phyloP scores from a whole-genome alignment of 345 rosid species.

The Populus alba region DNA sequence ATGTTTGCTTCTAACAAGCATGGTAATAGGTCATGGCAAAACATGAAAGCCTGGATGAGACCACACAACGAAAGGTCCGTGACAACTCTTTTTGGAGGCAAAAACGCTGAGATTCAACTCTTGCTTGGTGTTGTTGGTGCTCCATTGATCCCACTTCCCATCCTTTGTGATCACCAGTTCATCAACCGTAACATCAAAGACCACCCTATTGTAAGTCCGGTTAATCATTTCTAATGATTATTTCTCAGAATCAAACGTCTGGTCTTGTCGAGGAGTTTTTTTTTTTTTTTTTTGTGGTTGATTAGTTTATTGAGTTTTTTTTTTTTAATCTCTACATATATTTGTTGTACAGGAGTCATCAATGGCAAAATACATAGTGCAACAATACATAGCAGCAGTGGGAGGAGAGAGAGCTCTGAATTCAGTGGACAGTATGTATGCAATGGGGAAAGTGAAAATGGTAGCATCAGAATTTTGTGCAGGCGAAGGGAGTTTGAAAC shows the following conservation, averaged over 20 bases:
- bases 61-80: constrained; percentile 29
- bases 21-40: constrained; percentile 57
- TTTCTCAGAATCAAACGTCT: not conserved
- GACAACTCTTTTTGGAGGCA: constrained; percentile 52
- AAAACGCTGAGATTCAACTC: constrained; percentile 77
- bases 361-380: constrained; percentile 89
- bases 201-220: constrained; percentile 58
- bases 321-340: not conserved
- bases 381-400: constrained; percentile 80
- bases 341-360: constrained; percentile 56
- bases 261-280: not conserved
- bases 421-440: constrained; percentile 73
- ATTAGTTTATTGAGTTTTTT: not conserved
- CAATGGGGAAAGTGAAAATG: constrained; percentile 95
- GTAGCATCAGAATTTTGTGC: constrained; percentile 68
- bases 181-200: constrained; percentile 45
- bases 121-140: constrained; percentile 92
- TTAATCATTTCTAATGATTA: not conserved
- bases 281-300: not conserved
- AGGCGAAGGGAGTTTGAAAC: constrained; percentile 56
- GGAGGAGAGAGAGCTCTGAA: constrained; percentile 77
- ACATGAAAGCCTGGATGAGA: constrained; percentile 79
- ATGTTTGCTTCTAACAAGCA: constrained; percentile 45
- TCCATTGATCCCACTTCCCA: constrained; percentile 86
- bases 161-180: constrained; percentile 31